These are phyloP conservation scores for Xylaria longipes DNA, from an alignment of 495 filamentous ascomycete species.

Conservation along the genomic window DNA sequence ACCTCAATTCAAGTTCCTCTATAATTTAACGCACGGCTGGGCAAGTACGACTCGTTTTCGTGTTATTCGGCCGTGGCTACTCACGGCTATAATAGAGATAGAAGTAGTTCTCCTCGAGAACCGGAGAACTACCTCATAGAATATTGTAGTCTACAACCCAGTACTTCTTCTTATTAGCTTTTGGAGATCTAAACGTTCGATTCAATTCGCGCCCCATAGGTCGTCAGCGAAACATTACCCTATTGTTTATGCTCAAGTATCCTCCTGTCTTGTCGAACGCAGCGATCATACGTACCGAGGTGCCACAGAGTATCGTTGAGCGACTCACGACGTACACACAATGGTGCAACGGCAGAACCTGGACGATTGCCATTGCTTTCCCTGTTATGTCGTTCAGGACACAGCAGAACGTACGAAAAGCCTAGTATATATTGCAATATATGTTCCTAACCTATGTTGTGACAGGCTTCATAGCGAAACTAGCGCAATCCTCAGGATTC, in stretches of 20 bases:
- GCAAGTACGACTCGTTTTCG: neutral
- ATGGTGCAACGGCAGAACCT: neutral
- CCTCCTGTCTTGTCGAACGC: neutral
- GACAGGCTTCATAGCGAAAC: neutral
- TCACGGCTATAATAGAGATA: neutral
- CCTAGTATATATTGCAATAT: neutral
- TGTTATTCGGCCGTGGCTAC: neutral
- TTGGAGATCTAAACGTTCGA: neutral
- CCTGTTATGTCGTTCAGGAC: neutral
- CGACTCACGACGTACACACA: neutral
- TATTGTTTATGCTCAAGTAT: neutral
- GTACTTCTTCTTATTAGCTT: neutral
- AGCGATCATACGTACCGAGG: neutral
- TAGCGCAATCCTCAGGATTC: too few species aligned
- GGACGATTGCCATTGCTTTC: neutral
- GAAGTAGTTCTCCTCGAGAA: neutral
- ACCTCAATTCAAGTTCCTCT: neutral
- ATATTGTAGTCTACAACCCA: neutral
- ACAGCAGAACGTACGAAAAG: too few species aligned
- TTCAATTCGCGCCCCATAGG: neutral
- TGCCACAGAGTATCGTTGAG: neutral
- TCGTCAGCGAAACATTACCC: neutral
- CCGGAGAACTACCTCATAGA: neutral
- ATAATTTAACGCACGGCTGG: neutral
- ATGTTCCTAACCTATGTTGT: neutral